Evolutionary conservation across 305 asterid species (phyloP), one percentile per base, ranked within the genome.

Genomic region (Plantago lanceolata): DNA sequence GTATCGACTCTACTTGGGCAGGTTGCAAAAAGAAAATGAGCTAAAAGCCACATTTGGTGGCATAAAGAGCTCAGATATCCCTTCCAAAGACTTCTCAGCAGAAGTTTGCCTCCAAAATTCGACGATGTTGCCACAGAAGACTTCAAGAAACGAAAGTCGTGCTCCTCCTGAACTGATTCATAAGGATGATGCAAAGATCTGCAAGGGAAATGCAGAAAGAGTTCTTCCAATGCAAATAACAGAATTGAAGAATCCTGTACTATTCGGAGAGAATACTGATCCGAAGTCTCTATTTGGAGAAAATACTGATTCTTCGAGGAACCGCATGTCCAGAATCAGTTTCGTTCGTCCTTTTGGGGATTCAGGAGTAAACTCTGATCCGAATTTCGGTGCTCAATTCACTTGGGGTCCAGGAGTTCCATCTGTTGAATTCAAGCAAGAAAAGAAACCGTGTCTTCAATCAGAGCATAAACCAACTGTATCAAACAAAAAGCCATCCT

Each of bases 1-100:
- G 76, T 85, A 82, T 65, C 76, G 96, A n/a, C 83, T 85, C 40
- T 71, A 83, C 77, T 68, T 88, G 73, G 78, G 75, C 61, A 74
- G 94, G 66, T 48, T 70, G 65, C 85, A 79, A 72, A 79, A 81
- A 59, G 89, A 75, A 66, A 71, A 75, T 13, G 86, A 82, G 61
- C 58, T 67, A n/a, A 71, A 78, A 65, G 61, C 76, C 19, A 68
- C 78, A 48, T 64, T 63, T 59, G 54, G 54, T 19, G 74, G 79
- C 68, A 63, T 66, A 57, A 78, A 69, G 69, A 63, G 48, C 18
- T 35, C 60, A 1, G 79, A 78, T 58, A 37, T 54, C 69, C 48
- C 73, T 45, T 56, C 73, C 28, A 52, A 64, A 48, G 80, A 73
- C 26, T 33, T 62, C 19, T 19, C 69, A 16, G 65, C 55, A 47